phyloP scores from a whole-genome alignment of 108 stramenopile species.

The Nannochloropsis salina region DNA sequence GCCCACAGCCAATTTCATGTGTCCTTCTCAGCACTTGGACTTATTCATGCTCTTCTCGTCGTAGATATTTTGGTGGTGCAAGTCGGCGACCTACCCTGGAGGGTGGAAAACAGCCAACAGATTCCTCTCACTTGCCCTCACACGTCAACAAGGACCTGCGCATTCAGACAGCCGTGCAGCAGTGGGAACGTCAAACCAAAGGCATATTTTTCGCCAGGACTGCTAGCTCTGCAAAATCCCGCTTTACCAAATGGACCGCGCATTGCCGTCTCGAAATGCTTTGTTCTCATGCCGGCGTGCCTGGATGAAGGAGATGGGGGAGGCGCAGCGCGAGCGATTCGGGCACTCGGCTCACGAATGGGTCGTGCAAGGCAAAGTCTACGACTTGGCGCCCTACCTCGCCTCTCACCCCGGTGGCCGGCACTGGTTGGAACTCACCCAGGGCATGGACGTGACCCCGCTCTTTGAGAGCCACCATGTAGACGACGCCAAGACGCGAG shows the following conservation, averaged over 20 bases:
- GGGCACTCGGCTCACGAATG: neutral
- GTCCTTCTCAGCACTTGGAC: too few relatives aligned
- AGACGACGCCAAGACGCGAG: conserved; percentile 23
- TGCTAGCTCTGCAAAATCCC: too few relatives aligned
- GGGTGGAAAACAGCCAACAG: too few relatives aligned
- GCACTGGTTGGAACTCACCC: conserved; percentile 19
- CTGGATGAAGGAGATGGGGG: neutral
- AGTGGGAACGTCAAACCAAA: too few relatives aligned
- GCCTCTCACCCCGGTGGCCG: conserved; percentile 24
- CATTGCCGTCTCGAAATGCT: neutral
- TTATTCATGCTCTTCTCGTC: too few relatives aligned
- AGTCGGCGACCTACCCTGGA: too few relatives aligned
- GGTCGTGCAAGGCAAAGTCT: conserved; percentile 21
- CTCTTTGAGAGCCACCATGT: conserved; percentile 26
- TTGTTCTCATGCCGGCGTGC: neutral
- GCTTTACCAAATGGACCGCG: neutral
- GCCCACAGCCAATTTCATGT: too few relatives aligned
- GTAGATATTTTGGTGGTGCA: too few relatives aligned
- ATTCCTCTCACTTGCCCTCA: too few relatives aligned
- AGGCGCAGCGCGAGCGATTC: neutral
- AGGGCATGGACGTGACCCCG: conserved; percentile 23
- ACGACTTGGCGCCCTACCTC: conserved; percentile 27
- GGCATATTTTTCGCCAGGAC: too few relatives aligned
- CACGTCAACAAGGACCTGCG: too few relatives aligned
- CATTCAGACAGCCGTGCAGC: too few relatives aligned